Conservation (phyloP, 2,329 filamentous ascomycete species). For the Trichoderma sp. region DNA sequence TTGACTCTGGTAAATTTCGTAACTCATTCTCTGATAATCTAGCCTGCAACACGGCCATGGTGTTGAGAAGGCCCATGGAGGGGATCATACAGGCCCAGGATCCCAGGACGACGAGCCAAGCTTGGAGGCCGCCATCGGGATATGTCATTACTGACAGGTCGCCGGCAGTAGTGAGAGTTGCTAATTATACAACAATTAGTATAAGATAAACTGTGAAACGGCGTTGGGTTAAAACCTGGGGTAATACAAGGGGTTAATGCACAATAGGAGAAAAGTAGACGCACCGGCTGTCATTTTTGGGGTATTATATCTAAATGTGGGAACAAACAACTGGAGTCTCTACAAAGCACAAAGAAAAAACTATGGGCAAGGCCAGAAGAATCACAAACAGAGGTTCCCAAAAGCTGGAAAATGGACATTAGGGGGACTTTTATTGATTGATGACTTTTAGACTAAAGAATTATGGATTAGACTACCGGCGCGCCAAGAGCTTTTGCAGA, state of each 20-base stretch:
- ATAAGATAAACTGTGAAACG: background rate
- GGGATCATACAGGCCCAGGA: constrained; percentile 68
- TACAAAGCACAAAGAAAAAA: background rate
- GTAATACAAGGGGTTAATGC: background rate
- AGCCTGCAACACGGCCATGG: constrained; percentile 67
- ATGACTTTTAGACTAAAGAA: background rate
- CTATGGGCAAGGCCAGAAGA: background rate
- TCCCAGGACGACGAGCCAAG: constrained; percentile 74
- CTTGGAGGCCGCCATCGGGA: constrained; percentile 69
- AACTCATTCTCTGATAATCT: constrained; percentile 70
- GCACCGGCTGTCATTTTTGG: constrained; percentile 19
- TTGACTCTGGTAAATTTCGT: constrained; percentile 57
- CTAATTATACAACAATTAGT: constrained; percentile 5
- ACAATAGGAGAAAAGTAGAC: constrained; percentile 1
- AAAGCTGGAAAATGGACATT: background rate
- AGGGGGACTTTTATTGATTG: background rate
- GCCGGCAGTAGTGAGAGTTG: background rate
- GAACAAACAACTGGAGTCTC: background rate
- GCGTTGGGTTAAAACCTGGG: background rate
- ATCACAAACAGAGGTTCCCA: constrained; percentile 10
- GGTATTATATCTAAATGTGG: constrained; percentile 8
- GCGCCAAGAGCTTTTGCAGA: constrained; percentile 2
- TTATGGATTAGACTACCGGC: constrained; percentile 12
- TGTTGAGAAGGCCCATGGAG: constrained; percentile 69
- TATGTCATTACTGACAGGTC: constrained; percentile 46